A percentile compares a stretch with the other conserved stretches of the same genome.
Conservation (phyloP, 805 yeast genomes). For the Saturnispora silvae region DNA sequence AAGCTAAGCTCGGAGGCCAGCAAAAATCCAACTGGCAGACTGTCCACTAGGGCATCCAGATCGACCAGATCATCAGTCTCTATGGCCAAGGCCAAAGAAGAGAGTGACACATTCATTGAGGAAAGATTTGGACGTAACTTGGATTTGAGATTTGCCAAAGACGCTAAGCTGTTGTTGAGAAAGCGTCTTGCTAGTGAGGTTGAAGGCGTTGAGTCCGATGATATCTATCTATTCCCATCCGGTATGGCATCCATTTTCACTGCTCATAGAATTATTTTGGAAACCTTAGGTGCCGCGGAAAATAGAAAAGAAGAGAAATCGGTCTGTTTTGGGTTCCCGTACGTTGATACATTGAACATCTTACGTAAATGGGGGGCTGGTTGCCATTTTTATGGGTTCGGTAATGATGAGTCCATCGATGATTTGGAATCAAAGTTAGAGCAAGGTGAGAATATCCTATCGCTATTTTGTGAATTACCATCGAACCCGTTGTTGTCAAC, state of each 20-base stretch:
- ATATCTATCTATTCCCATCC: slow-evolving; percentile 75
- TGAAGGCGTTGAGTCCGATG: slow-evolving; percentile 34
- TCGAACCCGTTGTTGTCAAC: slow-evolving; percentile 87
- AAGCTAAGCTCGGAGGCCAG: slow-evolving; percentile 23
- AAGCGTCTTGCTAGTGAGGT: slow-evolving; percentile 62
- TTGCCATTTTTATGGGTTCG: slow-evolving; percentile 73
- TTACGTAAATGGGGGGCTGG: slow-evolving; percentile 89
- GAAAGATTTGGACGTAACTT: slow-evolving; percentile 86
- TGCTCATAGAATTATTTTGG: slow-evolving; percentile 45
- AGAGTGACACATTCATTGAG: slow-evolving; percentile 62
- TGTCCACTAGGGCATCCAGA: slow-evolving; percentile 16
- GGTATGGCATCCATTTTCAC: slow-evolving; percentile 91
- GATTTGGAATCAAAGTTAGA: slow-evolving; percentile 54
- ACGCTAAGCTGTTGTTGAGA: slow-evolving; percentile 66
- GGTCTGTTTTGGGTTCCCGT: slow-evolving; percentile 93
- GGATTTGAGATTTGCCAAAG: slow-evolving; percentile 62
- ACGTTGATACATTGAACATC: slow-evolving; percentile 83
- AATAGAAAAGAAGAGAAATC: slow-evolving; percentile 37
- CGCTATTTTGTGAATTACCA: slow-evolving; percentile 87
- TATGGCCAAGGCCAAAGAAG: slow-evolving; percentile 26
- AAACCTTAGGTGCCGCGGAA: slow-evolving; percentile 16
- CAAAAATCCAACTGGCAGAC: slow-evolving; percentile 9
- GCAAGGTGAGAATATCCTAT: slow-evolving; percentile 56
- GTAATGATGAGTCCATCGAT: slow-evolving; percentile 59
- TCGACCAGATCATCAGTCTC: slow-evolving; percentile 22